These are phyloP conservation scores for Punctularia strigosozonata DNA, from an alignment of 768 basidiomycete genomes.

Conservation along the genomic window DNA sequence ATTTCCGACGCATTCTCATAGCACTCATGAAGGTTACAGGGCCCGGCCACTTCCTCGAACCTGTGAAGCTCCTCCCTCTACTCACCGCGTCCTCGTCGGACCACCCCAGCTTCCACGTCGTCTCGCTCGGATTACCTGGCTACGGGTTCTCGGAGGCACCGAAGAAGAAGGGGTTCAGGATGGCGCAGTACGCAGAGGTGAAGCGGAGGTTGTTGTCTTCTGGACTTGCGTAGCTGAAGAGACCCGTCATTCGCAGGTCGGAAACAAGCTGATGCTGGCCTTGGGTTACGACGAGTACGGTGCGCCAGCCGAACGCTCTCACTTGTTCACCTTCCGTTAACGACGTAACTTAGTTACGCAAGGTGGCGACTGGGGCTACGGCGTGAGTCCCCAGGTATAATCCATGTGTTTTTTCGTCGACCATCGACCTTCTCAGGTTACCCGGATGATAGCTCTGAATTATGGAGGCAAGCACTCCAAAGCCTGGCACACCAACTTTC, in stretches of 20 bases:
- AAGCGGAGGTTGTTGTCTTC: background rate
- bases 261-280: slow-evolving; percentile 18
- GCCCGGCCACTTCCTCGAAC: slow-evolving; percentile 44
- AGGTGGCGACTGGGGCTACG: slow-evolving; percentile 36
- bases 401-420: slow-evolving; percentile 9
- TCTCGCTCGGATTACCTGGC: slow-evolving; percentile 36
- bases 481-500: slow-evolving; percentile 22
- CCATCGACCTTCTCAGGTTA: slow-evolving; percentile 18
- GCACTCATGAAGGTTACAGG: slow-evolving; percentile 18
- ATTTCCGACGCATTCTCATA: background rate
- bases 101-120: slow-evolving; percentile 44
- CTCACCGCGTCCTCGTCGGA: slow-evolving; percentile 23
- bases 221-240: background rate
- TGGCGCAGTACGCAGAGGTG: slow-evolving; percentile 38
- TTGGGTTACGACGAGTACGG: slow-evolving; percentile 17
- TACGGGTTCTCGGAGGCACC: slow-evolving; percentile 44
- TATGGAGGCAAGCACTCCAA: slow-evolving; percentile 19
- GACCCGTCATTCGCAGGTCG: slow-evolving; percentile 5
- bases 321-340: background rate
- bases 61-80: slow-evolving; percentile 35
- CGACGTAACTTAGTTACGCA: slow-evolving; percentile 22
- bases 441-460: slow-evolving; percentile 11
- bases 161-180: slow-evolving; percentile 30
- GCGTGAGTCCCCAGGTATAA: slow-evolving; percentile 15
- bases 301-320: slow-evolving; percentile 1